Evolutionary conservation across 371 early-diverging fungal species (phyloP).

Genomic region (Apophysomyces ossiformis): DNA sequence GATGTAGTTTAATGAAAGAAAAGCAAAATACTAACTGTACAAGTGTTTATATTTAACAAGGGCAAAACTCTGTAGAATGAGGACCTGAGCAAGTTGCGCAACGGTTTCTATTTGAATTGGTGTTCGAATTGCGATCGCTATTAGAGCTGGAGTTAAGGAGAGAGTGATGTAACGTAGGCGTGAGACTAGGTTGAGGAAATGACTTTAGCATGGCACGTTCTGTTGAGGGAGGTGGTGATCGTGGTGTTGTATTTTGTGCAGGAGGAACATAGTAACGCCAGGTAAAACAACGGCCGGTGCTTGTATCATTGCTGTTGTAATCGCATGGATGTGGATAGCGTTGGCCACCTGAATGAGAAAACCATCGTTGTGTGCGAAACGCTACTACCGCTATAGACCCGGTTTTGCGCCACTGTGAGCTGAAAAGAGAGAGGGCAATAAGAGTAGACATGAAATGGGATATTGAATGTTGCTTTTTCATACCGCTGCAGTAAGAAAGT

Average conservation of each 20-base stretch:
- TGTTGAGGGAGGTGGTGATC: background rate
- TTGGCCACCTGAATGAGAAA: background rate
- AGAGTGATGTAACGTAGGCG: background rate
- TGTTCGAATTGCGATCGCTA: background rate
- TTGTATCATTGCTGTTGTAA: background rate
- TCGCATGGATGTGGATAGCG: background rate
- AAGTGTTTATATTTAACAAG: slow-evolving; percentile 32
- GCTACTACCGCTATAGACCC: background rate
- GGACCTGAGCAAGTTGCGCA: slow-evolving; percentile 55
- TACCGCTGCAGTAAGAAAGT: background rate
- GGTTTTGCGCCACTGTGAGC: too few species aligned
- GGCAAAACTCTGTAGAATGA: slow-evolving; percentile 56
- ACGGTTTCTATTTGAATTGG: slow-evolving; percentile 9
- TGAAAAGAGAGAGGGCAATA: too few species aligned
- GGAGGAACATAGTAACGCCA: slow-evolving; percentile 4
- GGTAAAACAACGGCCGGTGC: background rate
- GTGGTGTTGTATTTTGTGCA: background rate
- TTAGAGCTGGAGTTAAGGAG: background rate
- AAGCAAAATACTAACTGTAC: too few species aligned
- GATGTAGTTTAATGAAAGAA: background rate
- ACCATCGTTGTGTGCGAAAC: background rate
- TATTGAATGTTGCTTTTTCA: background rate
- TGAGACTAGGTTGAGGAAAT: slow-evolving; percentile 1
- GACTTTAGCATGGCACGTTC: background rate
- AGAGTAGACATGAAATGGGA: background rate